Evolutionary conservation across 805 yeast species (phyloP).

Genomic region (Kazachstania viticola): DNA sequence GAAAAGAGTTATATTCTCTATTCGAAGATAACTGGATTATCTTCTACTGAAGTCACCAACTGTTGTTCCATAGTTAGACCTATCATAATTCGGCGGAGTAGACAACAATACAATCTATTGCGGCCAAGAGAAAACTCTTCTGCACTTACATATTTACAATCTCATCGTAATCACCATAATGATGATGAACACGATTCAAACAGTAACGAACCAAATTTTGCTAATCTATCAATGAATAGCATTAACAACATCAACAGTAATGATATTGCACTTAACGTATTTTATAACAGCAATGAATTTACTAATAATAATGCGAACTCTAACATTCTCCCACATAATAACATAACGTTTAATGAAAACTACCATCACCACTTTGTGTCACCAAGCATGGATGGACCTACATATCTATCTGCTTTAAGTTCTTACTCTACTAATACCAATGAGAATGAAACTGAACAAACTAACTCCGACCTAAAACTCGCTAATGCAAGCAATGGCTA

Average conservation of each 20-base stretch:
- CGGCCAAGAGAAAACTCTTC: neutral
- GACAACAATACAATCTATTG: constrained; percentile 6
- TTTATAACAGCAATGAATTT: neutral
- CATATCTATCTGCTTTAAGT: too few relatives aligned
- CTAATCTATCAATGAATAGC: neutral
- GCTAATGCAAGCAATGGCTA: constrained; percentile 6
- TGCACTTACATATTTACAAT: too few relatives aligned
- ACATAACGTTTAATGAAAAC: neutral
- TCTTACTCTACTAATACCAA: neutral
- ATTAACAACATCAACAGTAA: too few relatives aligned
- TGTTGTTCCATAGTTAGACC: constrained; percentile 21
- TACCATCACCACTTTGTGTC: constrained; percentile 1
- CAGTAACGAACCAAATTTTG: too few relatives aligned
- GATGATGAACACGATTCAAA: too few relatives aligned
- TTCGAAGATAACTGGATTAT: constrained; percentile 14
- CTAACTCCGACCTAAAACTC: neutral
- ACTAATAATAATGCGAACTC: neutral
- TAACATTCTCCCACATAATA: too few relatives aligned
- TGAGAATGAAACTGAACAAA: neutral
- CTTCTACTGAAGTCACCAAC: constrained; percentile 12
- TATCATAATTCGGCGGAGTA: constrained; percentile 10
- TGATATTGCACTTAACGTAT: neutral
- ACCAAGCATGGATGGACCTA: constrained; percentile 1
- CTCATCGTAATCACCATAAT: too few relatives aligned
- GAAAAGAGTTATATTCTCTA: constrained; percentile 9